Conservation (phyloP, 345 rosid genomes). For the Stellera chamaejasme region DNA sequence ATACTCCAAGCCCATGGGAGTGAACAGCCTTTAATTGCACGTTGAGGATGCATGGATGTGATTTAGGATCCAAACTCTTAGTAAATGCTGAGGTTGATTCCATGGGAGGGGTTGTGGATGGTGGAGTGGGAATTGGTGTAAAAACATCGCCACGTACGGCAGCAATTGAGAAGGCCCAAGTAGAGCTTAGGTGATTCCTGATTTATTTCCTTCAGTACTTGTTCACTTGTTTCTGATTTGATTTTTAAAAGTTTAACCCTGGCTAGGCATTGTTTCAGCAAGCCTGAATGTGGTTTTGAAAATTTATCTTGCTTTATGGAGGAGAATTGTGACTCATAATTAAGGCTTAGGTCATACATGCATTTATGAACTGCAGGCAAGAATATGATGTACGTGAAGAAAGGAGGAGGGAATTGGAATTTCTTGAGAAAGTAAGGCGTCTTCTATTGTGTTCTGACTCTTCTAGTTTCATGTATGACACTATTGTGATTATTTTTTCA, state of each 20-base stretch:
- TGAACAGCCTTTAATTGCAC: slow-evolving; percentile 17
- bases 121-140: slow-evolving; percentile 79
- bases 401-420: slow-evolving; percentile 91
- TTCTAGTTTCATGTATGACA: slow-evolving; percentile 9
- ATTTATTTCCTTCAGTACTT: slow-evolving; percentile 6
- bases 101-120: slow-evolving; percentile 99
- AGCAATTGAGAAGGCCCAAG: slow-evolving; percentile 95
- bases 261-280: no score
- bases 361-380: slow-evolving; percentile 49
- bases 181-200: slow-evolving; percentile 72
- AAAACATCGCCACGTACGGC: slow-evolving; percentile 85
- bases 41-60: slow-evolving; percentile 76
- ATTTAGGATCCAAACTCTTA: slow-evolving; percentile 44
- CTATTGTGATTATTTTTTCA: slow-evolving; percentile 25
- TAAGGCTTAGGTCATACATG: no score
- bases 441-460: slow-evolving; percentile 14
- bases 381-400: slow-evolving; percentile 98
- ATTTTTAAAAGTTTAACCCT: no score
- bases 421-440: slow-evolving; percentile 87
- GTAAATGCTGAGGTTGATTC: slow-evolving; percentile 99
- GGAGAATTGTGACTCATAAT: no score
- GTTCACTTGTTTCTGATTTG: neutral
- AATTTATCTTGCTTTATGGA: neutral
- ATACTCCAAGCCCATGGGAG: slow-evolving; percentile 26
- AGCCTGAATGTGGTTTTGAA: neutral